Evolutionary conservation across 106 monocot species (phyloP).

Genomic region (Platanthera guangdongensis): DNA sequence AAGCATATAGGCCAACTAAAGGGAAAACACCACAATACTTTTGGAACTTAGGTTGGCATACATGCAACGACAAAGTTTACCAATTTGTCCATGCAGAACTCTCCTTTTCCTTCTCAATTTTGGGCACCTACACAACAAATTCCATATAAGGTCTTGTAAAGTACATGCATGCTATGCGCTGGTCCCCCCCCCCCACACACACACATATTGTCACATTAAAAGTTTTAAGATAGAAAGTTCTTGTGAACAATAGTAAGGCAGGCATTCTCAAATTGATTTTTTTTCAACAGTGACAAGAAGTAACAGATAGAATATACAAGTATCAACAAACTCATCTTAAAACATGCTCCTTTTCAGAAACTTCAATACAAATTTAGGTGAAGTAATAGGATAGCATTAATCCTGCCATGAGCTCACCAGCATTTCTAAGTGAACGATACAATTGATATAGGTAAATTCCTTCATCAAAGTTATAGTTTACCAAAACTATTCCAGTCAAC

Average conservation of each 20-base stretch:
- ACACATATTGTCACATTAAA: not conserved
- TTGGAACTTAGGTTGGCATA: not conserved
- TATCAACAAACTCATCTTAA: not conserved
- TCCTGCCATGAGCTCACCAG: not conserved
- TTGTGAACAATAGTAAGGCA: not conserved
- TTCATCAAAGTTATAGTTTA: not conserved
- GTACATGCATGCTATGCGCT: not conserved
- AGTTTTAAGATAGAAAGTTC: not conserved
- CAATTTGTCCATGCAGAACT: not conserved
- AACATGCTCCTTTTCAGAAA: not conserved
- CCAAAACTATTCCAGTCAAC: not conserved
- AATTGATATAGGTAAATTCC: not conserved
- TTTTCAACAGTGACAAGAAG: not conserved
- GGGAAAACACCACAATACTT: not conserved
- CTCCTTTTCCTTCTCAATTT: not conserved
- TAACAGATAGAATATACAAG: not conserved
- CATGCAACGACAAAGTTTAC: not conserved
- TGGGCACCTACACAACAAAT: not conserved
- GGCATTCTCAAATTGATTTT: not conserved
- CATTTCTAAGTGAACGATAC: not conserved
- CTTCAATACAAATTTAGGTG: not conserved
- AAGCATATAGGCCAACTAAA: not conserved
- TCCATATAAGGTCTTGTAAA: not conserved
- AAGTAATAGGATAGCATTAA: not conserved
- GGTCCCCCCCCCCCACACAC: too few relatives aligned